Evolutionary conservation across 331 rosid genomes (phyloP).

Genomic region (Malus hybrid): DNA sequence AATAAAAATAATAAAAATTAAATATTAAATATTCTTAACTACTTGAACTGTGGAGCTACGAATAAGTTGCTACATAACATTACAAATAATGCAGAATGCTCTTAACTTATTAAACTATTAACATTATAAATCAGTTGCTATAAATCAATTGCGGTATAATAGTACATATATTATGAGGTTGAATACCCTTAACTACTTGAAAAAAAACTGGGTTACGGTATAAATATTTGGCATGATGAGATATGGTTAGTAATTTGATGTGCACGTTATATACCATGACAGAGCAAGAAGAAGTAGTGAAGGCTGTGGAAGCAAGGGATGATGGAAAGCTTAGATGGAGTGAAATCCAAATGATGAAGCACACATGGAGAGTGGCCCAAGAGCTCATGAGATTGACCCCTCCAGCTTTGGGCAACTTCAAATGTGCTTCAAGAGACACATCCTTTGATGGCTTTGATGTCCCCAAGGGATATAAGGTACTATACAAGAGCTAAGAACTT

Average conservation of each 20-base stretch:
- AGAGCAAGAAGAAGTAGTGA: background rate
- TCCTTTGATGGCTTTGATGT: background rate
- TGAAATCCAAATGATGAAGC: slow-evolving; percentile 4
- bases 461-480: slow-evolving; percentile 1
- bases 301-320: background rate
- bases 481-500: too few species aligned
- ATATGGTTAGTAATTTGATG: background rate
- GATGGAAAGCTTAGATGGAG: slow-evolving; percentile 1
- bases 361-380: slow-evolving; percentile 9
- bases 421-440: slow-evolving; percentile 1
- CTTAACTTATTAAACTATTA: too few species aligned
- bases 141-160: too few species aligned
- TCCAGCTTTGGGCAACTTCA: background rate
- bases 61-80: background rate
- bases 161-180: too few species aligned
- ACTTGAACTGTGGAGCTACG: accelerated
- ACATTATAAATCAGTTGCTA: too few species aligned
- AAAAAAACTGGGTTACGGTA: too few species aligned
- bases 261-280: background rate
- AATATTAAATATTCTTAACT: too few species aligned
- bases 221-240: too few species aligned
- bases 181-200: too few species aligned
- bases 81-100: background rate
- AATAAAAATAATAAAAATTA: too few species aligned
- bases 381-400: slow-evolving; percentile 14